phyloP scores from a whole-genome alignment of 352 stramenopile genomes.

The Globisporangium camurandrum region DNA sequence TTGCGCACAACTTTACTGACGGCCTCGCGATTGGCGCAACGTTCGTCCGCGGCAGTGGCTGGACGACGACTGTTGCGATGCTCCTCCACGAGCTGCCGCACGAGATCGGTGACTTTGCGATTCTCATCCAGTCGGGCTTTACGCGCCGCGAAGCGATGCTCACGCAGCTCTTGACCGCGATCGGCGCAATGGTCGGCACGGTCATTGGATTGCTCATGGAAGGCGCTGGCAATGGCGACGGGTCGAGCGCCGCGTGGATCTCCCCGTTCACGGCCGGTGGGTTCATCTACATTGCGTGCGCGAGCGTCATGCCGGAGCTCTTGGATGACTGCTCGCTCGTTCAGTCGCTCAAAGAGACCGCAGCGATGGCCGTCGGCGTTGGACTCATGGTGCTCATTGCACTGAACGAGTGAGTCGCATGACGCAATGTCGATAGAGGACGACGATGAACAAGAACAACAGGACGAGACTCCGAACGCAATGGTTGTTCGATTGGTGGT shows the following conservation, averaged over 20 bases:
- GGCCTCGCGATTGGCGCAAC: conserved; percentile 90
- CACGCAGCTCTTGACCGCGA: conserved; percentile 87
- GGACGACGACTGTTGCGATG: conserved; percentile 84
- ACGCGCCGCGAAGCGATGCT: conserved; percentile 85
- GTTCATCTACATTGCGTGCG: conserved; percentile 91
- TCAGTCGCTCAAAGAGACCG: conserved; percentile 62
- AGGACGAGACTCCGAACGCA: background rate
- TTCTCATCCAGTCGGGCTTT: conserved; percentile 88
- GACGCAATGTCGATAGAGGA: background rate
- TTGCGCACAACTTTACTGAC: conserved; percentile 92
- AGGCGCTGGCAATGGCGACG: conserved; percentile 42
- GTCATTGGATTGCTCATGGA: conserved; percentile 79
- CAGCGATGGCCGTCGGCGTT: conserved; percentile 62
- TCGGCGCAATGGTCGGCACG: conserved; percentile 88
- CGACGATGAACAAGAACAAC: background rate
- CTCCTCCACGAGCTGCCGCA: conserved; percentile 89
- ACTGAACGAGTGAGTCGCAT: conserved; percentile 37
- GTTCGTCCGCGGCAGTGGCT: conserved; percentile 71
- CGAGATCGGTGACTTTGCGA: conserved; percentile 90
- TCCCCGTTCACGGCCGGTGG: conserved; percentile 82
- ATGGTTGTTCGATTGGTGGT: too few species aligned
- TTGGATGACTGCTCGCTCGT: conserved; percentile 76
- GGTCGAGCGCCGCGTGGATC: conserved; percentile 73
- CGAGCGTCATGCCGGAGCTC: conserved; percentile 88
- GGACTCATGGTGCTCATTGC: conserved; percentile 77